These are phyloP conservation scores for Beauveria bassiana DNA, from an alignment of 2,329 filamentous ascomycete genomes.

Conservation along the genomic window DNA sequence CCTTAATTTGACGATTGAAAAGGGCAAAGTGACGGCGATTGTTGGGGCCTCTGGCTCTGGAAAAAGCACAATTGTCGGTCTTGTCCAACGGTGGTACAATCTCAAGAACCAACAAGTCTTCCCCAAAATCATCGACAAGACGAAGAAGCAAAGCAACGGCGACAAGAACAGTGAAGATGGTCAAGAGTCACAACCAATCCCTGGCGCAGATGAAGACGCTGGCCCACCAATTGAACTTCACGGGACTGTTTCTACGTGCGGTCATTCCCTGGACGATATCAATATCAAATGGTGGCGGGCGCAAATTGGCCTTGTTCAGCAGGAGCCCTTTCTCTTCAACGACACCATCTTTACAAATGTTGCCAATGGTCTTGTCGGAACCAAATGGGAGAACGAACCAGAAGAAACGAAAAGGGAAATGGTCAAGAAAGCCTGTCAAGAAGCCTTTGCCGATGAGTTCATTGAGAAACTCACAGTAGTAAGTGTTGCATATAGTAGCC, in stretches of 20 bases:
- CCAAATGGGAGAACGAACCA: conserved; percentile 41
- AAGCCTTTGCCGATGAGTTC: conserved; percentile 64
- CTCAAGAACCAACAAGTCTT: conserved; percentile 46
- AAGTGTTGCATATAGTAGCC: conserved; percentile 13
- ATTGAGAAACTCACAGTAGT: conserved; percentile 55
- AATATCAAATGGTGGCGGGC: conserved; percentile 56
- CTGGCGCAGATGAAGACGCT: conserved; percentile 22
- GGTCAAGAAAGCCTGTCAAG: conserved; percentile 55
- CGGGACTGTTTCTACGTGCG: conserved; percentile 42
- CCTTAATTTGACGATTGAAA: conserved; percentile 49
- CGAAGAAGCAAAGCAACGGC: conserved; percentile 24
- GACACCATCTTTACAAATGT: conserved; percentile 58
- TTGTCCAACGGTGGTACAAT: conserved; percentile 67
- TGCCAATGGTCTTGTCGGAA: conserved; percentile 47
- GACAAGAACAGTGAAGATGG: conserved; percentile 14
- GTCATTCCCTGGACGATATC: conserved; percentile 47
- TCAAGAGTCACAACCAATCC: conserved; percentile 7
- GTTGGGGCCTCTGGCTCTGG: conserved; percentile 66
- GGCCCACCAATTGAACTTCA: conserved; percentile 38
- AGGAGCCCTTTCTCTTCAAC: conserved; percentile 62
- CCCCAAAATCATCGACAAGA: conserved; percentile 29
- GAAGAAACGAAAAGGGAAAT: conserved; percentile 50
- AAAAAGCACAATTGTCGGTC: conserved; percentile 65
- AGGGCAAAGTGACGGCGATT: conserved; percentile 65
- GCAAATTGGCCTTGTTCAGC: conserved; percentile 58